phyloP scores from a whole-genome alignment of 2,329 filamentous ascomycete species.

The Talaromyces sp. region DNA sequence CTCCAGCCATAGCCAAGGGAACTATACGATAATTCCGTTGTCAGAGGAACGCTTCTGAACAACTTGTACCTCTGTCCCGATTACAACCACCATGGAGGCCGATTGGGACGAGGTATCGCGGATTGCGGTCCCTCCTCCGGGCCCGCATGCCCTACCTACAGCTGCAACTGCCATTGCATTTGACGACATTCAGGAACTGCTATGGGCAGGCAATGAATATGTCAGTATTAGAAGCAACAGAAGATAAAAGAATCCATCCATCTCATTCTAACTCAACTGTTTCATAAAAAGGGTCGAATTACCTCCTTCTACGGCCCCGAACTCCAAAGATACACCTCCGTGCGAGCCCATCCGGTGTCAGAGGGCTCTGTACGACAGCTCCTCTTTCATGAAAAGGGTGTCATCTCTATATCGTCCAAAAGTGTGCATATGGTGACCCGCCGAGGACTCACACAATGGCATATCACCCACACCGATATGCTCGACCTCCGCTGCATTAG shows the following conservation, averaged over 20 bases:
- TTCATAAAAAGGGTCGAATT: slow-evolving; percentile 67
- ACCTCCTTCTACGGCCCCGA: slow-evolving; percentile 84
- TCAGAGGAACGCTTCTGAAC: slow-evolving; percentile 9
- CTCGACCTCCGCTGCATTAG: slow-evolving; percentile 89
- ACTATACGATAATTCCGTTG: background rate
- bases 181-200: slow-evolving; percentile 79
- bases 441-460: slow-evolving; percentile 81
- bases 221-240: slow-evolving; percentile 48
- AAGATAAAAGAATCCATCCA: background rate
- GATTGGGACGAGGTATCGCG: slow-evolving; percentile 66
- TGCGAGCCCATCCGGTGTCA: slow-evolving; percentile 67
- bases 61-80: background rate
- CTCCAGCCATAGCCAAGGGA: background rate
- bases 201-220: slow-evolving; percentile 91
- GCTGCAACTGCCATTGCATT: slow-evolving; percentile 79
- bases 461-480: slow-evolving; percentile 75
- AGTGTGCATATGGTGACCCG: slow-evolving; percentile 87
- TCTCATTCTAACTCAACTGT: slow-evolving; percentile 2
- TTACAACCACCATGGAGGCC: slow-evolving; percentile 36
- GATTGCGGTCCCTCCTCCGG: slow-evolving; percentile 74
- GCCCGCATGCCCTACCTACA: slow-evolving; percentile 64
- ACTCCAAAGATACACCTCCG: slow-evolving; percentile 84
- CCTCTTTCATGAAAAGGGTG: slow-evolving; percentile 83
- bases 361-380: slow-evolving; percentile 84
- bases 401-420: slow-evolving; percentile 76